These are phyloP conservation scores for Saksenaea oblongispora DNA, from an alignment of 371 early-diverging fungal species.

Conservation along the genomic window DNA sequence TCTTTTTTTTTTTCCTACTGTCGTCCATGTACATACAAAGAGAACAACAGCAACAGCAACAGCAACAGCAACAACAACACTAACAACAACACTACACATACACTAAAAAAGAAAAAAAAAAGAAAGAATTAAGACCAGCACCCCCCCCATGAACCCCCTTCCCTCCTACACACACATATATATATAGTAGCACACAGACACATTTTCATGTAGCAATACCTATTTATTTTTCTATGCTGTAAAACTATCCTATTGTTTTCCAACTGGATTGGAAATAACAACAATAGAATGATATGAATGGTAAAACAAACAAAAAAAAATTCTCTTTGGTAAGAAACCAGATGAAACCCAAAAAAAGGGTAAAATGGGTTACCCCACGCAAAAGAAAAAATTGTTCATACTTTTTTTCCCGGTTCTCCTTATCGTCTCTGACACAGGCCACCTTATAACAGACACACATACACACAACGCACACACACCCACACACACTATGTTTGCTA, in stretches of 20 bases:
- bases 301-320: not conserved
- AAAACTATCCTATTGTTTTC: not conserved
- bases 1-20: not conserved
- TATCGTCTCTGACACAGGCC: not conserved
- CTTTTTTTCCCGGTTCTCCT: not conserved
- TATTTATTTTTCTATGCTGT: not conserved
- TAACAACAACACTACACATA: not conserved
- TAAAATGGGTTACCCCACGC: not conserved
- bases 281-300: not conserved
- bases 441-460: conserved; percentile 5
- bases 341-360: not conserved
- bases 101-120: not conserved
- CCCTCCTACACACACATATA: conserved; percentile 9
- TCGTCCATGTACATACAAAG: not conserved
- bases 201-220: not conserved
- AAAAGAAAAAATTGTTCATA: not conserved
- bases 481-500: conserved; percentile 37
- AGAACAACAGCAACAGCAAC: not conserved
- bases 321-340: not conserved
- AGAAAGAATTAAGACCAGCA: not conserved
- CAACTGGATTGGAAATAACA: not conserved
- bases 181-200: not conserved
- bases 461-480: not conserved
- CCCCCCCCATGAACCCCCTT: not conserved
- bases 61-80: not conserved